Evolutionary conservation across 2,329 filamentous ascomycete species (phyloP), one percentile per base, ranked within the genome.

Genomic region (Trichoderma sp.): DNA sequence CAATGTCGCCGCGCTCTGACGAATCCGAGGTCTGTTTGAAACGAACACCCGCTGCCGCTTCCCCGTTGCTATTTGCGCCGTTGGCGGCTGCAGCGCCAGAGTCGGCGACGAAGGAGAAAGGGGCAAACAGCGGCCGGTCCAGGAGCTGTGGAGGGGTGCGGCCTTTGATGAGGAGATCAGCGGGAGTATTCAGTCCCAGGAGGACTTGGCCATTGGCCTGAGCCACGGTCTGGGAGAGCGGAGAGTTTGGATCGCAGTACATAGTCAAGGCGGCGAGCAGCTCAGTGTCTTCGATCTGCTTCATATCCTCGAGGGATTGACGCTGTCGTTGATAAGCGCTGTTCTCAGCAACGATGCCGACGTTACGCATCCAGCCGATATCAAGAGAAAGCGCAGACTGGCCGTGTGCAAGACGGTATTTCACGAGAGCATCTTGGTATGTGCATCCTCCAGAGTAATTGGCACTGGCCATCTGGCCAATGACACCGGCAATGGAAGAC

Each of bases 391-490:
- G 29, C 29, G 29, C 29, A 31, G 6, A 6, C 29, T 31, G 31
- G 31, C 31, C 31, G 8, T 33, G 31, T 9, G 31, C 31, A 5
- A 33, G 31, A 9, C 31, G 31, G 2, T 33, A 9, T 33, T 6
- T 9, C 31, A 9, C 31, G 8, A 33, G 31, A 33, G 31, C 31
- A 9, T 33, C 31, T 9, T 83, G 82, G 76, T 82, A 86, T 0
- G 81, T 75, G 21, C 80, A 80, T 1, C 81, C 83, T 0, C 80
- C 83, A 0, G 83, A 78, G 75, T 88, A 88, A 75, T 86, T 87
- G 45, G 82, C 81, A 56, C 86, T 85, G 0, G 78, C 79, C 3
- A 79, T 75, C 14, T 81, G 79, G 0, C 84, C 85, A 4, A 83
- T 63, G 7, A 85, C 77, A 11, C 82, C 82, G 0, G 80, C 79